Evolutionary conservation across 208 protist species (phyloP).

Genomic region (Trypanosoma platydactyli): DNA sequence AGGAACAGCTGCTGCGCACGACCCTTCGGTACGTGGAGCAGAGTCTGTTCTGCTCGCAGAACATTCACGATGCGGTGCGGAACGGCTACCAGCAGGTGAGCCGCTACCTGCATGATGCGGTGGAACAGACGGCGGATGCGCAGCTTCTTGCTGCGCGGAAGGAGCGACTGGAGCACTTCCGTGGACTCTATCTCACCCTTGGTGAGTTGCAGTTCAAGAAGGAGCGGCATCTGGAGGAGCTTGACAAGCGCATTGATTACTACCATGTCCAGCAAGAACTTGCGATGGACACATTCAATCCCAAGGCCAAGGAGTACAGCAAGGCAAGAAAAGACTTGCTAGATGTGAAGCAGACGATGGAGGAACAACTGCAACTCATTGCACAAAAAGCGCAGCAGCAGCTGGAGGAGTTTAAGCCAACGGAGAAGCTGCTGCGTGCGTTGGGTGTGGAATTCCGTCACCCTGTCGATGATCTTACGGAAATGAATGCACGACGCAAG

Average conservation of each 20-base stretch:
- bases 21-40: conserved; percentile 34
- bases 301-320: conserved; percentile 86
- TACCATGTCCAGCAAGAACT: conserved; percentile 85
- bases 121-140: conserved; percentile 35
- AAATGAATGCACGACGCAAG: conserved; percentile 59
- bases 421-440: conserved; percentile 59
- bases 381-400: conserved; percentile 48
- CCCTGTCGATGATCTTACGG: conserved; percentile 61
- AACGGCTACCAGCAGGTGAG: conserved; percentile 37
- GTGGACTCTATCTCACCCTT: conserved; percentile 80
- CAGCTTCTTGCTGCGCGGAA: conserved; percentile 51
- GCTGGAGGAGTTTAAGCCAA: conserved; percentile 69
- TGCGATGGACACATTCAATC: conserved; percentile 86
- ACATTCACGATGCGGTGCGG: conserved; percentile 33
- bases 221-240: conserved; percentile 69
- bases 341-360: conserved; percentile 55
- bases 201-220: conserved; percentile 89
- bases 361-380: conserved; percentile 53
- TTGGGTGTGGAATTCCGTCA: conserved; percentile 64
- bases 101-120: conserved; percentile 36
- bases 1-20: conserved; percentile 32
- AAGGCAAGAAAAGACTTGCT: conserved; percentile 75
- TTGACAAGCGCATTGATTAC: conserved; percentile 81
- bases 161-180: conserved; percentile 75
- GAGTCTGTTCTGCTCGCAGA: conserved; percentile 23